Evolutionary conservation across 257 asterid species (phyloP), one percentile per base, ranked within the genome.

Genomic region (Nicotiana noctiflora): DNA sequence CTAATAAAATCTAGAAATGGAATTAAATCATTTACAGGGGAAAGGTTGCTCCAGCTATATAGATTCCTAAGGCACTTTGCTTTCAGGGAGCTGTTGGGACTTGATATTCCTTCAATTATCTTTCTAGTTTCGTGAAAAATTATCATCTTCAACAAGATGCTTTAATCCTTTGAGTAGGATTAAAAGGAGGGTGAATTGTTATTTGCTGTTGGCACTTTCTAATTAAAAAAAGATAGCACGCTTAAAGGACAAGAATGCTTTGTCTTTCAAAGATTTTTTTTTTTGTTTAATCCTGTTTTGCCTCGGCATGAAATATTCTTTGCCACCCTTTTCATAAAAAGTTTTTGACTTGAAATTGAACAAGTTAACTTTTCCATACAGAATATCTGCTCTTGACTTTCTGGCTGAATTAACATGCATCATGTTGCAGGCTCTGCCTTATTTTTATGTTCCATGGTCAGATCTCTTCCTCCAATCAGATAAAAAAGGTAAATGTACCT

Each of bases 371-470:
- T 63, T 29, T 63, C 27, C 32, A 14, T 72, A 49, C 60, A 72
- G 78, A 49, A 49, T 49, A 13, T 72, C 49, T 46, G 19, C 78
- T 70, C 40, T 25, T 3, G 61, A 72, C 14, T 46, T n/a, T 32
- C 23, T 72, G 60, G 78, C 78, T 49, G 60, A 79, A 13, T 77
- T 46, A 79, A 63, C 59, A 40, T 79, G 44, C 19, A 63, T 60
- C 64, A 79, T 46, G 49, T 32, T 89, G 86, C 93, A 95, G 98
- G 95, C 90, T 82, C 88, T 93, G 75, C 98, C 98, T 44, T 93
- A 93, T 82, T 88, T 95, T 40, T 95, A 95, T 66, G 83, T 95
- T 75, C 95, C 98, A 60, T 87, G 87, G 81, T 83, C 91, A 4
- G 97, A 88, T 88, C 70, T 93, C 75, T 91, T 90, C 76, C 84